Evolutionary conservation across 306 rosid species (phyloP).

Genomic region (Pachyrhizus erosus): DNA sequence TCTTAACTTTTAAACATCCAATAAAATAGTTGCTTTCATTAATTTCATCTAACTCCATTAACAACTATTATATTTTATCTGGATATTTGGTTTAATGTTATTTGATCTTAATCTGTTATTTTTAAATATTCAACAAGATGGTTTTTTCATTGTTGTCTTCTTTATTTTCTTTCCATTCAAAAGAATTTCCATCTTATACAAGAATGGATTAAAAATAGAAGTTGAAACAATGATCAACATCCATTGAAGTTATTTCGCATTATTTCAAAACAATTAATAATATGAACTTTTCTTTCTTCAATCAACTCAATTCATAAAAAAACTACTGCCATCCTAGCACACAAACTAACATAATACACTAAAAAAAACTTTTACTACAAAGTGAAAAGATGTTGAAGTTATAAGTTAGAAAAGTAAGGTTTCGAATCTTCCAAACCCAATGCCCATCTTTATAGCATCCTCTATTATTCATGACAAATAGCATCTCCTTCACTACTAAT

Average conservation of each 20-base stretch:
- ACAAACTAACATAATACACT: no score
- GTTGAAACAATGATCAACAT: not conserved
- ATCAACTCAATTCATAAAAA: no score
- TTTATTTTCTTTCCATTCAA: not conserved
- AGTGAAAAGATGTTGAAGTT: no score
- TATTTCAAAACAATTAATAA: not conserved
- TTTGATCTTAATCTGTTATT: not conserved
- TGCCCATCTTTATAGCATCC: no score
- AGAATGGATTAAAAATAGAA: not conserved
- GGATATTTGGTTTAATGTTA: not conserved
- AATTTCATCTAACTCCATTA: not conserved
- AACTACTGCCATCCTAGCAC: no score
- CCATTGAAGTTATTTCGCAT: not conserved
- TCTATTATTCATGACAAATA: no score
- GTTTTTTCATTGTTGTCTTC: not conserved
- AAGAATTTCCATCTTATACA: not conserved
- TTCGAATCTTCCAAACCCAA: no score
- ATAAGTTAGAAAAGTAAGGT: no score
- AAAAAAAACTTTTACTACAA: no score
- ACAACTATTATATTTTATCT: not conserved
- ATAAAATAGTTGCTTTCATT: not conserved
- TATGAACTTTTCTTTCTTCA: not conserved
- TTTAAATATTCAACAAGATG: not conserved
- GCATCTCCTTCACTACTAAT: no score
- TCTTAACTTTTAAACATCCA: not conserved